Evolutionary conservation across 1,284 basidiomycete species (phyloP), one percentile per base, ranked within the genome.

Genomic region (Cryptococcus jaspeensis): DNA sequence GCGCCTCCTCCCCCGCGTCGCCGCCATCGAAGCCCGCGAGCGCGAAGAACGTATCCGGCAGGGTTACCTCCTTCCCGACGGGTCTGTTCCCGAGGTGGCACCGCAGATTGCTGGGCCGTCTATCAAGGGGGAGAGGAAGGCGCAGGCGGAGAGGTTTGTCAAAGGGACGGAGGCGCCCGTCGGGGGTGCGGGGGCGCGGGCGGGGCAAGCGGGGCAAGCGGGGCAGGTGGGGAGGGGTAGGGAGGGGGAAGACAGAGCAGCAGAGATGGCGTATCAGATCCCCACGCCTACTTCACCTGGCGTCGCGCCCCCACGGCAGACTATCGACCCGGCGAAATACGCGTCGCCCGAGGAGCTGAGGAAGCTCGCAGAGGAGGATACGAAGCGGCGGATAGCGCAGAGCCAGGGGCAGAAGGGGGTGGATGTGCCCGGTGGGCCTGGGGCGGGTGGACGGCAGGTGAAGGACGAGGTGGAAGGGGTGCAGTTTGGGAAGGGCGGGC

Each of bases 31-130:
- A 58, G 62, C 51, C 23, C 53, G 74, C 1, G 74, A 76, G 50
- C 43, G 54, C 15, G 70, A 57, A 28, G 74, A 76, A 51, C 51
- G 74, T n/a, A 76, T 76, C 15, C 55, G 63, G 35, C 74, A 76
- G 51, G 74, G 74, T 9, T 76, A 71, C 48, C 58, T 73, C 16
- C 50, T 65, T 25, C 64, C 68, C 6, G 69, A 69, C 49, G 61
- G 61, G 4, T 49, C 48, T 35, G 35, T 42, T 15, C 54, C 54
- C 7, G 18, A 37, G 15, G 23, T 16, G 22, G 37, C 32, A 23
- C 16, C 39, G 8, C 53, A 46, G 16, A 51, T 64, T 48, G 51
- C 59, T 16, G 60, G 46, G n/a, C 64, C 64, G 6, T 58, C 62
- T 9, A 53, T 55, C 12, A 39, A 44, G 15, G 43, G 25, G 5